Percentiles rank a stretch among this genome's conserved stretches.
These are phyloP conservation scores for Hanseniaspora clermontiae DNA, from an alignment of 805 yeast genomes.

Conservation along the genomic window DNA sequence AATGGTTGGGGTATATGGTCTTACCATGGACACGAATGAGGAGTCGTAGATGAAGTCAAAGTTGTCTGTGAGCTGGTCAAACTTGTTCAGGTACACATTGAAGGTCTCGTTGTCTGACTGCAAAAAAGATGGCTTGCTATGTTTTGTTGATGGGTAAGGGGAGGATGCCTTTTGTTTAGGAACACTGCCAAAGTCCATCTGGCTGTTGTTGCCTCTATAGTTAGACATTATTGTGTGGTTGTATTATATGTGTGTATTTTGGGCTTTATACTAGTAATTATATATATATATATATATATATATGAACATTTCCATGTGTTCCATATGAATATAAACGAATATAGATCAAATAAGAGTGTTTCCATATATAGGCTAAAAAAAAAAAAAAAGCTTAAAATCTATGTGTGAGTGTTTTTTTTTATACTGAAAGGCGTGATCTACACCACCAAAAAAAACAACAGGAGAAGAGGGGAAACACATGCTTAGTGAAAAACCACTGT, in stretches of 20 bases:
- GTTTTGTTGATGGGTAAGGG: neutral
- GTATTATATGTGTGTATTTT: too few relatives aligned
- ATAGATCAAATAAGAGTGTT: too few relatives aligned
- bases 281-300: too few relatives aligned
- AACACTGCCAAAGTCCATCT: neutral
- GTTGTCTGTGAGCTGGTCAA: conserved; percentile 41
- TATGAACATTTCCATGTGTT: too few relatives aligned
- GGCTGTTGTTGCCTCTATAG: conserved; percentile 12
- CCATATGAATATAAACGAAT: too few relatives aligned
- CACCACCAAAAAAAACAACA: too few relatives aligned
- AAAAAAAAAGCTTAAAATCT: neutral
- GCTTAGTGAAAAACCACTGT: too few relatives aligned
- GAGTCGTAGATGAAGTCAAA: conserved; percentile 44
- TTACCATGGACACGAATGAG: conserved; percentile 36
- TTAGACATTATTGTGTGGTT: conserved; percentile 2
- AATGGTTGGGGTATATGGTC: conserved; percentile 71
- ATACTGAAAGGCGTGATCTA: too few relatives aligned
- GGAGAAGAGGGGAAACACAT: too few relatives aligned
- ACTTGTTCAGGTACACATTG: conserved; percentile 4
- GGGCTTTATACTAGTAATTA: too few relatives aligned
- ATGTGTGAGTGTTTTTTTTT: too few relatives aligned
- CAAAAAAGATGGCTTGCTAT: conserved; percentile 1
- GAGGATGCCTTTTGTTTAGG: conserved; percentile 4
- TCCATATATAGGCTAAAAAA: neutral
- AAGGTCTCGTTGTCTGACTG: conserved; percentile 11